A percentile compares a stretch with the other conserved stretches of the same genome.
These are phyloP conservation scores for Eurotiales sp. DNA, from an alignment of 2,329 filamentous ascomycete species.

Conservation along the genomic window DNA sequence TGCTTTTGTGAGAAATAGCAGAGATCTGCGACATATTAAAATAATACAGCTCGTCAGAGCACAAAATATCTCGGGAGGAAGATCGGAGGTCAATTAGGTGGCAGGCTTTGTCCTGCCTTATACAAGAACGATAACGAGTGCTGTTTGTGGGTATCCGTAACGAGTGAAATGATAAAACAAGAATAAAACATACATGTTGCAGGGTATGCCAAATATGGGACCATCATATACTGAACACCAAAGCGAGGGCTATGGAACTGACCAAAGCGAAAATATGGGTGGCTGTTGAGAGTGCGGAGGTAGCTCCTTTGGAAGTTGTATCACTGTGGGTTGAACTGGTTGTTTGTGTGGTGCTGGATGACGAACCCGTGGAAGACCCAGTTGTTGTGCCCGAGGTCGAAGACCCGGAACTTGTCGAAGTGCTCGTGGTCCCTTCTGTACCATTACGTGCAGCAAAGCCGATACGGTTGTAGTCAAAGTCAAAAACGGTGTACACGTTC, in stretches of 20 bases:
- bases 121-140: constrained; percentile 7
- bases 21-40: background rate
- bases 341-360: background rate
- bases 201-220: background rate
- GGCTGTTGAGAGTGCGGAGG: background rate
- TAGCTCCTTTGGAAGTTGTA: background rate
- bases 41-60: constrained; percentile 4
- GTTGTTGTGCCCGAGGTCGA: background rate
- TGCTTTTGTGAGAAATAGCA: background rate
- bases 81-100: background rate
- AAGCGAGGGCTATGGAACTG: background rate
- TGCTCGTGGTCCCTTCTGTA: background rate
- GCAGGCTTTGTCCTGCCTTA: constrained; percentile 4
- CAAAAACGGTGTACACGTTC: constrained; percentile 84
- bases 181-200: background rate
- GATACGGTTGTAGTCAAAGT: constrained; percentile 57
- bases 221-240: constrained; percentile 1
- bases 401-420: constrained; percentile 1
- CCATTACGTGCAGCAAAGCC: constrained; percentile 29
- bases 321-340: background rate
- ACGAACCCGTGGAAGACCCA: constrained; percentile 1
- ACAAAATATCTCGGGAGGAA: background rate
- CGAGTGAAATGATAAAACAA: constrained; percentile 3
- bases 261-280: background rate
- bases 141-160: constrained; percentile 13